Evolutionary conservation across 2,329 filamentous ascomycete species (phyloP), one percentile per base, ranked within the genome.

Genomic region (Penicillium decumbens): DNA sequence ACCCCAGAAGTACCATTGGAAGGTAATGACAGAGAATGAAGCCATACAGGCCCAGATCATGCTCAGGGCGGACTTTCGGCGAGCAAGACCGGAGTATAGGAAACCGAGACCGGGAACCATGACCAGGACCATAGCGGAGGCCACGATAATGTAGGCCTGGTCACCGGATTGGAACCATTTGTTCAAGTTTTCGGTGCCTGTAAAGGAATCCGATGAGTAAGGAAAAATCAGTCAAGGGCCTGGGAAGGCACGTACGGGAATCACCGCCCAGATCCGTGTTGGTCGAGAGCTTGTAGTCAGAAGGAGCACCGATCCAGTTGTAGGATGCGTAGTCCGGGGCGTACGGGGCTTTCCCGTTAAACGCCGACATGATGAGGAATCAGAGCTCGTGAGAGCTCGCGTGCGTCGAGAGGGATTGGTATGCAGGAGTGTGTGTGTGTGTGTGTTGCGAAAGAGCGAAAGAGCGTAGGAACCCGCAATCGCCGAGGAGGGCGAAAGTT

Each of bases 1-100:
- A 32, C 93, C 93, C 92, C 93, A 97, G 72, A 98, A 96, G 67
- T 96, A 97, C 93, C 93, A 98, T 76, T 98, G 93, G 77, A 98
- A 96, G 49, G 88, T 87, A 69, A 96, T 80, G 67, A 97, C 84
- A 41, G 88, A 91, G 68, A 87, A 87, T 41, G 90, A 93, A 70
- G 87, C 92, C 88, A 98, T 95, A 75, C 87, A 90, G 12, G 92
- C 90, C 89, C 91, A 97, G 66, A 98, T 93, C 78, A 97, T 87
- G 57, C 90, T 95, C 38, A 98, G 81, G 27, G 93, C 93, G 4
- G 93, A 97, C 78, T 98, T 98, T 78, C 93, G 84, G 59, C 93
- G 87, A n/a, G 93, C 92, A 59, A 97, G 85, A 60, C 93, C 93
- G 10, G 92, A 96, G 77, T 98, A 98, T 58, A 98, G 83, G 74